These are phyloP conservation scores for Sabuloglossum arenarium DNA, from an alignment of 495 filamentous ascomycete genomes.

Conservation along the genomic window DNA sequence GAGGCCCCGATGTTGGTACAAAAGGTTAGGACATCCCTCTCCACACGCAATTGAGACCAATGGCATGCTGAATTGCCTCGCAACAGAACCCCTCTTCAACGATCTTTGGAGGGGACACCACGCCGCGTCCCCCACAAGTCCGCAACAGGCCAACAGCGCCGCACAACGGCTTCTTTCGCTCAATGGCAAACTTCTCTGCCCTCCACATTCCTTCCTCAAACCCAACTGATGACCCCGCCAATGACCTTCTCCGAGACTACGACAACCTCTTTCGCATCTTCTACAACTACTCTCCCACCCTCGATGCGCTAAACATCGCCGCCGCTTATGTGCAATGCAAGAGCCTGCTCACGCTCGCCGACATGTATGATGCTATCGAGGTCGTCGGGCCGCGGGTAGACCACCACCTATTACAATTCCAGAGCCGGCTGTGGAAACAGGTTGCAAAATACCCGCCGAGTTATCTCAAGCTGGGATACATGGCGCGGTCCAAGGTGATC, in stretches of 20 bases:
- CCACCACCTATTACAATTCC: conserved; percentile 80
- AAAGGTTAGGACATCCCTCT: conserved; percentile 28
- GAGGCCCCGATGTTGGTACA: conserved; percentile 80
- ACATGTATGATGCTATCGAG: conserved; percentile 76
- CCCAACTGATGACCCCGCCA: conserved; percentile 25
- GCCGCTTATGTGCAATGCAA: conserved; percentile 86
- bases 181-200: conserved; percentile 53
- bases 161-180: conserved; percentile 56
- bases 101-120: conserved; percentile 24
- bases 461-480: conserved; percentile 75
- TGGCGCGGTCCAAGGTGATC: conserved; percentile 65
- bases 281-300: conserved; percentile 67
- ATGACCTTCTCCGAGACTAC: conserved; percentile 67
- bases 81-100: conserved; percentile 25
- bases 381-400: conserved; percentile 82
- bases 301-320: conserved; percentile 71
- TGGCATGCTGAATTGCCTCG: neutral
- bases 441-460: conserved; percentile 84
- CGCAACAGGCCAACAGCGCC: conserved; percentile 32
- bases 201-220: conserved; percentile 27
- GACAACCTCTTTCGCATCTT: conserved; percentile 85
- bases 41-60: neutral
- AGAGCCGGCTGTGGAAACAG: conserved; percentile 73
- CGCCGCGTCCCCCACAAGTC: conserved; percentile 19
- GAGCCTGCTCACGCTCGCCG: conserved; percentile 58